Percentiles rank a stretch among this genome's conserved stretches.
phyloP scores from a whole-genome alignment of 345 rosid genomes.

The Lagerstroemia speciosa region DNA sequence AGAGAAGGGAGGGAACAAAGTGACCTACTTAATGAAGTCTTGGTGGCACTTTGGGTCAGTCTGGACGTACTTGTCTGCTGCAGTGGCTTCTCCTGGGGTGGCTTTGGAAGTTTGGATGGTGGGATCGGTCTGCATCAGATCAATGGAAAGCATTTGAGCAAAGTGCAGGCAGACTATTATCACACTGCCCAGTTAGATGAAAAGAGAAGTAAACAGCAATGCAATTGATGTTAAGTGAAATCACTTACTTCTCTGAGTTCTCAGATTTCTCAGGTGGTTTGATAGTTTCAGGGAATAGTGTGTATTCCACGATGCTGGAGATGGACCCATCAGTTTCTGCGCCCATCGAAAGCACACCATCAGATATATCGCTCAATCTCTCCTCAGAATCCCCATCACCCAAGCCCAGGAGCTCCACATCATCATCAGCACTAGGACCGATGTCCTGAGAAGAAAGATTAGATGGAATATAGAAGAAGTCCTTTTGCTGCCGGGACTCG shows the following conservation, averaged over 20 bases:
- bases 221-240: not conserved
- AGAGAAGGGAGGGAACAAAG: no score
- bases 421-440: conserved; percentile 38
- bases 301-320: conserved; percentile 54
- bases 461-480: conserved; percentile 23
- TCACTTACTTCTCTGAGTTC: conserved; percentile 51
- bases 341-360: conserved; percentile 83
- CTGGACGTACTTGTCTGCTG: conserved; percentile 39
- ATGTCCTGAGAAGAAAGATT: conserved; percentile 24
- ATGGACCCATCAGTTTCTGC: conserved; percentile 82
- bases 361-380: conserved; percentile 90
- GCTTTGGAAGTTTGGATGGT: conserved; percentile 54
- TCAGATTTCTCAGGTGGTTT: conserved; percentile 30
- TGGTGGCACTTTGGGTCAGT: conserved; percentile 39
- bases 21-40: conserved; percentile 43
- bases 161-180: no score
- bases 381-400: conserved; percentile 74
- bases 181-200: not conserved
- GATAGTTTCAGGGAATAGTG: conserved; percentile 62
- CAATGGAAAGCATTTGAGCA: not conserved
- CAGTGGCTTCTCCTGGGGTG: conserved; percentile 25
- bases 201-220: no score
- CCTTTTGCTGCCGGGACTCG: conserved; percentile 28
- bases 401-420: conserved; percentile 64
- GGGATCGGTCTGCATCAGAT: not conserved